Percentiles rank a stretch among this genome's conserved stretches.
These are phyloP conservation scores for Diaporthe eres DNA, from an alignment of 2,329 filamentous ascomycete genomes.

Conservation along the genomic window DNA sequence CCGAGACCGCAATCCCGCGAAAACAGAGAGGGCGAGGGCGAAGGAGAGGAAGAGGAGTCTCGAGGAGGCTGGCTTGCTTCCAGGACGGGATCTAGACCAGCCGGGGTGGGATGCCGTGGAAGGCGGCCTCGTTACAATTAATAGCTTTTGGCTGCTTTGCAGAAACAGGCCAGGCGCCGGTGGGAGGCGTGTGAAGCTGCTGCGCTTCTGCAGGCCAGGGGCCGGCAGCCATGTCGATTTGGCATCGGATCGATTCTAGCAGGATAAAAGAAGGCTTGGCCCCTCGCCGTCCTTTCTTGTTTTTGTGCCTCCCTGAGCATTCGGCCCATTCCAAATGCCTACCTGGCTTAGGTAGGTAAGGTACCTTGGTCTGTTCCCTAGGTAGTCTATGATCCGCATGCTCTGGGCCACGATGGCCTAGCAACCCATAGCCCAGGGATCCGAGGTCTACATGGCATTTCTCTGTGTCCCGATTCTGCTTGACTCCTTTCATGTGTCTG, in stretches of 20 bases:
- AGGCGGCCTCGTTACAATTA: constrained; percentile 21
- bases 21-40: neutral
- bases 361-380: neutral
- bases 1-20: constrained; percentile 8
- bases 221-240: constrained; percentile 16
- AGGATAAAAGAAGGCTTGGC: constrained; percentile 30
- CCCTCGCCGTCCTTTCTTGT: neutral
- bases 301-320: constrained; percentile 21
- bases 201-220: constrained; percentile 7
- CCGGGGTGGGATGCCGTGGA: constrained; percentile 11
- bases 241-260: constrained; percentile 31
- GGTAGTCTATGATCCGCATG: constrained; percentile 34
- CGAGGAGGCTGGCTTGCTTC: neutral
- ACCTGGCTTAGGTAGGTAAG: neutral
- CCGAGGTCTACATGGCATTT: constrained; percentile 3
- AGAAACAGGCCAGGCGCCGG: constrained; percentile 12
- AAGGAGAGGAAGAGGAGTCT: neutral
- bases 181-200: constrained; percentile 25
- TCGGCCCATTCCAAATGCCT: constrained; percentile 19
- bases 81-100: constrained; percentile 20
- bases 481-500: neutral
- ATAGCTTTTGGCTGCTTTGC: neutral
- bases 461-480: neutral
- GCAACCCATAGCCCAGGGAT: constrained; percentile 9
- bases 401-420: neutral